Percentiles rank a stretch among this genome's conserved stretches.
phyloP scores from a whole-genome alignment of 805 yeast genomes.

The Lipomyces japonicus region DNA sequence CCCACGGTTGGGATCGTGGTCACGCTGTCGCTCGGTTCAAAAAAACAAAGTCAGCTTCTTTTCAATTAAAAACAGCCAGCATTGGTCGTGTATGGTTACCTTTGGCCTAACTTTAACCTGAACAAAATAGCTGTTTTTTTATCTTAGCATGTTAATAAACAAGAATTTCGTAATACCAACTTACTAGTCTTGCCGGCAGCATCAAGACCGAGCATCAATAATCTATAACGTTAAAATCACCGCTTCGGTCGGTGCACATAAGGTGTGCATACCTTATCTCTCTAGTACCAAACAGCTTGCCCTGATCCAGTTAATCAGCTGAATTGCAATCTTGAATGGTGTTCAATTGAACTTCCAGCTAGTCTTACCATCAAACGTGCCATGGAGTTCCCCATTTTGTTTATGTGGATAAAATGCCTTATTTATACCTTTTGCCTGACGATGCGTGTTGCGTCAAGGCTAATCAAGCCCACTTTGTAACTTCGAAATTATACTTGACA shows the following conservation, averaged over 20 bases:
- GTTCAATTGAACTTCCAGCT: too few species aligned
- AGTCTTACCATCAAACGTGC: conserved; percentile 15
- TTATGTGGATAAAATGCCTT: not conserved
- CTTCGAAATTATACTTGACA: not conserved
- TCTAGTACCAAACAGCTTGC: conserved; percentile 15
- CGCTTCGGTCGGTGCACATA: not conserved
- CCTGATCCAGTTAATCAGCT: conserved; percentile 5
- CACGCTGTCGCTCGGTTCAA: conserved; percentile 36
- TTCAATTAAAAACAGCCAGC: not conserved
- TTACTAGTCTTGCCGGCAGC: conserved; percentile 65
- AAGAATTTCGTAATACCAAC: conserved; percentile 21
- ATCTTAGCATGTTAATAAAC: not conserved
- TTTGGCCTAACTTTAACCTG: conserved; percentile 46
- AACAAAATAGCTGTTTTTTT: conserved; percentile 56
- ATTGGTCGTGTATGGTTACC: conserved; percentile 4
- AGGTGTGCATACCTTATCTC: conserved; percentile 15
- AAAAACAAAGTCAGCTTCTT: not conserved
- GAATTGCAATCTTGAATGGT: too few species aligned
- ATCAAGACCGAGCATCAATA: conserved; percentile 87
- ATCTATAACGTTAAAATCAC: conserved; percentile 36
- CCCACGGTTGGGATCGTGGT: conserved; percentile 68
- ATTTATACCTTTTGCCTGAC: too few species aligned
- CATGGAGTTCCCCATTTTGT: conserved; percentile 21
- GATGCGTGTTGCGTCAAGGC: not conserved
- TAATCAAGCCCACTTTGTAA: not conserved